phyloP scores from a whole-genome alignment of 768 basidiomycete genomes.

The Dendrothele bispora region DNA sequence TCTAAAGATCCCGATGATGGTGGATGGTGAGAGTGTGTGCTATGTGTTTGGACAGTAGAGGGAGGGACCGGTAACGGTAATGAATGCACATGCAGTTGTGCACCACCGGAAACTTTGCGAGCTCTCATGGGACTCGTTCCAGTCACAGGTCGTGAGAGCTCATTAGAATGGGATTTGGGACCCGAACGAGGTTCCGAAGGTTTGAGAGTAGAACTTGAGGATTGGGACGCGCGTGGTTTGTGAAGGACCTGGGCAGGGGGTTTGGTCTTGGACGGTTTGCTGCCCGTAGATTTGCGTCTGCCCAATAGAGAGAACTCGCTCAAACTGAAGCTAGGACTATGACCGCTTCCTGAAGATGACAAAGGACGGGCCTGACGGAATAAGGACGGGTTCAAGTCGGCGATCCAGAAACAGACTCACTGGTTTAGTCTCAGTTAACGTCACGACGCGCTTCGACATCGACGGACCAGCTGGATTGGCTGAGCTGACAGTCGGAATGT shows the following conservation, averaged over 20 bases:
- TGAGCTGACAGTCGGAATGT: constrained; percentile 9
- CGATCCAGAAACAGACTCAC: not conserved
- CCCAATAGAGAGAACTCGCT: constrained; percentile 28
- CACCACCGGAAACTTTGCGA: no score
- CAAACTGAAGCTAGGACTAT: constrained; percentile 18
- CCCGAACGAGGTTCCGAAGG: no score
- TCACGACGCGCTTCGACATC: not conserved
- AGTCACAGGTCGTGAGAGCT: no score
- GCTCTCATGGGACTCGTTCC: no score
- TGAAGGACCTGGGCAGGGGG: constrained; percentile 13
- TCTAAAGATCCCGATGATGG: no score
- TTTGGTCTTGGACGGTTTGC: constrained; percentile 24
- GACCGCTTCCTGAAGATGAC: constrained; percentile 21
- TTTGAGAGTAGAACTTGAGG: no score
- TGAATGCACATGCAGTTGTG: no score
- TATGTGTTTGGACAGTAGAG: not conserved
- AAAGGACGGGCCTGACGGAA: constrained; percentile 26
- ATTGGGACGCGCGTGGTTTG: constrained; percentile 10
- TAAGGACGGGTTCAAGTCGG: not conserved
- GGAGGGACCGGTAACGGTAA: no score
- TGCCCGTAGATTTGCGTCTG: constrained; percentile 33
- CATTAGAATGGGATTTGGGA: no score
- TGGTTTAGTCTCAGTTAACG: not conserved
- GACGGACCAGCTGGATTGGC: not conserved
- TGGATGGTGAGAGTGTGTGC: not conserved